phyloP scores from a whole-genome alignment of 2,329 filamentous ascomycete species.

The Pestalotiopsis sp. region DNA sequence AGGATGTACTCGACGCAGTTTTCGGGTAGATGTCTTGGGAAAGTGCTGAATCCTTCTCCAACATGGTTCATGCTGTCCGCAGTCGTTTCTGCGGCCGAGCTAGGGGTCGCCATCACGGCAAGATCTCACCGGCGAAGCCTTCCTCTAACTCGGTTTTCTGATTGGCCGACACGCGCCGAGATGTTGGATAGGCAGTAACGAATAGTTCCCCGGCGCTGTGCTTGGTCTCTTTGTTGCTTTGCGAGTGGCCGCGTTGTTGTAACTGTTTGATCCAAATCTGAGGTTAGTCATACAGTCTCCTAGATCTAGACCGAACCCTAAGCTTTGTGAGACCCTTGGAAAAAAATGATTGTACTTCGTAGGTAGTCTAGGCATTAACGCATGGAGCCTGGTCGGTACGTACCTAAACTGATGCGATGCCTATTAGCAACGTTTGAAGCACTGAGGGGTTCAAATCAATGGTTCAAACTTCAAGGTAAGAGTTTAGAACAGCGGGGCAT shows the following conservation, averaged over 20 bases:
- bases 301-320: not conserved
- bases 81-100: not conserved
- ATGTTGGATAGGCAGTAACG: not conserved
- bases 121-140: not conserved
- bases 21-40: conserved; percentile 63
- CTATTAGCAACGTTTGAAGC: too few relatives aligned
- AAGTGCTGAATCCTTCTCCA: conserved; percentile 31
- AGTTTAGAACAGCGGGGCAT: too few relatives aligned
- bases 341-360: too few relatives aligned
- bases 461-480: too few relatives aligned
- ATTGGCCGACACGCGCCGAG: not conserved
- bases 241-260: too few relatives aligned
- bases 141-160: not conserved
- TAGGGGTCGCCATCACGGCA: not conserved
- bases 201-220: too few relatives aligned
- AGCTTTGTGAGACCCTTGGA: not conserved
- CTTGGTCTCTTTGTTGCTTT: too few relatives aligned
- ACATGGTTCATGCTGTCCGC: conserved; percentile 27
- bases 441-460: too few relatives aligned
- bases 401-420: too few relatives aligned
- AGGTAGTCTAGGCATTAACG: too few relatives aligned
- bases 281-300: not conserved
- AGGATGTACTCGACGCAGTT: conserved; percentile 86
- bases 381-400: too few relatives aligned
- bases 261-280: too few relatives aligned